Evolutionary conservation across 108 stramenopile species (phyloP).

Genomic region (Cylindrotheca fusiformis): DNA sequence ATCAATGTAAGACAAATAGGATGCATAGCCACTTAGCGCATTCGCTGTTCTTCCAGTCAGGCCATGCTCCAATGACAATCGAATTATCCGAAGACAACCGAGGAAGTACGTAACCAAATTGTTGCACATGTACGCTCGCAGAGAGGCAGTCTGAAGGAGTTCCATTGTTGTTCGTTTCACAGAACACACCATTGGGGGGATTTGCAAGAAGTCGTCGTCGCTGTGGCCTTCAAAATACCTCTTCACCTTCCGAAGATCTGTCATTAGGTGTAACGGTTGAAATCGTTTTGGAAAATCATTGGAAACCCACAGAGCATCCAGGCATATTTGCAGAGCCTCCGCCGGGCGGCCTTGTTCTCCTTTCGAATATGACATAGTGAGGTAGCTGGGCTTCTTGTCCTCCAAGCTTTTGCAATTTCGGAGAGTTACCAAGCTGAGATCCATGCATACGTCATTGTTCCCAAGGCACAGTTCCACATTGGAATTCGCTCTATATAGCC

Average conservation of each 20-base stretch:
- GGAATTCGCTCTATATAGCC: conserved; percentile 18
- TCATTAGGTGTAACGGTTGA: conserved; percentile 17
- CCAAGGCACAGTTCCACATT: conserved; percentile 29
- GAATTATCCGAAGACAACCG: conserved; percentile 13
- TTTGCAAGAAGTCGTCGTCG: conserved; percentile 20
- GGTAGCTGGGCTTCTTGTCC: conserved; percentile 23
- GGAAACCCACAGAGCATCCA: conserved; percentile 6
- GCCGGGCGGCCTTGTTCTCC: conserved; percentile 21
- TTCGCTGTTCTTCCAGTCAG: conserved; percentile 18
- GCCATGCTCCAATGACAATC: conserved; percentile 23
- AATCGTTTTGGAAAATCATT: conserved; percentile 9
- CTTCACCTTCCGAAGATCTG: no score
- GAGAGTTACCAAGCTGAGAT: conserved; percentile 11
- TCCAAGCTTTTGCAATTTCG: conserved; percentile 9
- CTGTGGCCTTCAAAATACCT: conserved; percentile 6
- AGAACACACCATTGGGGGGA: conserved; percentile 10
- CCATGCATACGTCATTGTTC: conserved; percentile 14
- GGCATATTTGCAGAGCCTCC: conserved; percentile 17
- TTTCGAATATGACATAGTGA: conserved; percentile 11
- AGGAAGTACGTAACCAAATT: conserved; percentile 14
- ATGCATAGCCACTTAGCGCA: conserved; percentile 18
- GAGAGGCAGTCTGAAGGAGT: conserved; percentile 15
- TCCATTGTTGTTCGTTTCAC: conserved; percentile 13
- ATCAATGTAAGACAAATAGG: conserved; percentile 20
- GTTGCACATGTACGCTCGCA: conserved; percentile 15